Base-by-base conservation (phyloP, 2,329 filamentous ascomycete genomes). In the Colletotrichum magnum region DNA sequence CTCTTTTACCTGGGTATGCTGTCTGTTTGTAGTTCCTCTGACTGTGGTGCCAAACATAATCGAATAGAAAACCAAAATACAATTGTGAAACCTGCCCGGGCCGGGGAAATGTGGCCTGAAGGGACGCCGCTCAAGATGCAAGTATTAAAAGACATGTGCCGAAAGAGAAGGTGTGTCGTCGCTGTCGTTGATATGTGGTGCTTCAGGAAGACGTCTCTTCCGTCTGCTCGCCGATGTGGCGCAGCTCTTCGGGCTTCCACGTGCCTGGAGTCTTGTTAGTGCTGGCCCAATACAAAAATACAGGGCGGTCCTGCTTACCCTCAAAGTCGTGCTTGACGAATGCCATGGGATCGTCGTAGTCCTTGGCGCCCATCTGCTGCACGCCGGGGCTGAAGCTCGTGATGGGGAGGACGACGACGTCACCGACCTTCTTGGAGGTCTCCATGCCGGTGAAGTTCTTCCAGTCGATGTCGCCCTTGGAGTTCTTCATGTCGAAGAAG, bases 281-380 rank as follows among this genome's bases (percentile, higher is more conserved):
- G 9, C 9, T n/a, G 7, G 21, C 21, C 36, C 15, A 28, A n/a
- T 9, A 24, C 21, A 24, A 24, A 24, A 16, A 2, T 24, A n/a
- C 16, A 51, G 21, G 21, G 16, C 6, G 26, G 13, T 7, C 6
- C 13, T 58, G 79, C 87, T 73, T 84, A 97, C 95, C 96, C 85
- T 97, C 94, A 79, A 99, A 99, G 64, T 94, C 91, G 82, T 99
- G 96, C 83, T 96, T 95, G 70, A 99, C 96, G 85, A 97, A 98
- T 2, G 96, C 96, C 94, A 97, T 95, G 1, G 94, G 94, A 78
- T 98, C 92, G 74, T 98, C 94, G 50, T 91, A 87, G 71, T 97
- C 94, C 76, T 92, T 91, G 53, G 96, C 93, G 13, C 93, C 93
- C 94, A 98, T 98, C 79, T 97, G 94, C 74, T 91, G 89, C 52